Conservation (phyloP, 768 basidiomycete species). For the Ramaria sp. region DNA sequence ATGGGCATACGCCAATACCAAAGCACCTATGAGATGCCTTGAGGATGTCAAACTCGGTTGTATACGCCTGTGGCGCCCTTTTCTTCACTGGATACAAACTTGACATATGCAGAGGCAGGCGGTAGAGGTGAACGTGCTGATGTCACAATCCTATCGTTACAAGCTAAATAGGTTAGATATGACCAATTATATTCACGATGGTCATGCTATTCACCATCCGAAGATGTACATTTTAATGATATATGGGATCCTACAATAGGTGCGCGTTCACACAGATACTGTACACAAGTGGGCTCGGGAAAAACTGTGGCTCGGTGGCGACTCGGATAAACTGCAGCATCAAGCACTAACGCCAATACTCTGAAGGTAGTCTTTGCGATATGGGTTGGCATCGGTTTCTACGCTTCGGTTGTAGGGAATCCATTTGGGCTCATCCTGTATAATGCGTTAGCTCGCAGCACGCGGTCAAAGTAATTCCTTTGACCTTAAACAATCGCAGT, state of each 20-base stretch:
- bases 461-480: slow-evolving; percentile 5
- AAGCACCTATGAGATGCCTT: slow-evolving; percentile 59
- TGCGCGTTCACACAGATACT: too few species aligned
- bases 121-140: too few species aligned
- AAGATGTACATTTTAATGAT: too few species aligned
- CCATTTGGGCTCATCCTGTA: slow-evolving; percentile 89
- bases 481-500: slow-evolving; percentile 76
- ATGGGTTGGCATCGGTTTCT: slow-evolving; percentile 54
- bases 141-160: too few species aligned
- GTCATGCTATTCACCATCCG: too few species aligned
- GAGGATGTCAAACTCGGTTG: slow-evolving; percentile 65
- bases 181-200: too few species aligned
- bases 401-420: slow-evolving; percentile 55
- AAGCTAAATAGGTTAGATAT: too few species aligned
- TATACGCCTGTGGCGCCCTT: slow-evolving; percentile 1
- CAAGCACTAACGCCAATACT: slow-evolving; percentile 27
- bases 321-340: background rate
- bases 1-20: background rate
- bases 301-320: background rate
- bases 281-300: background rate
- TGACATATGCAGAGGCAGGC: background rate
- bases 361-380: slow-evolving; percentile 51
- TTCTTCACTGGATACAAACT: slow-evolving; percentile 7
- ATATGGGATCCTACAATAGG: too few species aligned
- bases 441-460: background rate